Conservation (phyloP, 495 filamentous ascomycete genomes). For the Trichoderma gamsii region DNA sequence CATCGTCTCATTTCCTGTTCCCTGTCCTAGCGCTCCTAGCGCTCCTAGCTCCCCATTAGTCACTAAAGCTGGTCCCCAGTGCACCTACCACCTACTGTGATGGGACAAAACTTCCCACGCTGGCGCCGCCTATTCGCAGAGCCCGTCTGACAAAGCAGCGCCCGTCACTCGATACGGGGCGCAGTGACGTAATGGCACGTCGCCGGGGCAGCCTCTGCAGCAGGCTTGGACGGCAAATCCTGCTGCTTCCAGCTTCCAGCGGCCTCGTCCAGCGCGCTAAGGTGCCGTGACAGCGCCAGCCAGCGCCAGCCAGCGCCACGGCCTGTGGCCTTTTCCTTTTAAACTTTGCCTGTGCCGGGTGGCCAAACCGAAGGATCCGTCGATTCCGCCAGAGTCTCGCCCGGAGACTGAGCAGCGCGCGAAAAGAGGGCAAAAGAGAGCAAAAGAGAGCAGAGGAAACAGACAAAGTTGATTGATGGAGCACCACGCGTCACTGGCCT, state of each 20-base stretch:
- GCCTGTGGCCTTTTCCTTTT: not conserved
- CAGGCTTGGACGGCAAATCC: not conserved
- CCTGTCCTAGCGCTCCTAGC: too few species aligned
- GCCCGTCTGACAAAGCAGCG: not conserved
- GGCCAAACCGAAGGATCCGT: constrained; percentile 10
- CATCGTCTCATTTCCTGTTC: too few species aligned
- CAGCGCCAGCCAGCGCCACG: too few species aligned
- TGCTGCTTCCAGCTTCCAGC: not conserved
- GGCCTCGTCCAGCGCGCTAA: not conserved
- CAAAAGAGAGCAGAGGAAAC: too few species aligned
- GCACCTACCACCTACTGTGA: too few species aligned
- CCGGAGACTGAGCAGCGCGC: not conserved
- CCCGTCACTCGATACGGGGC: not conserved
- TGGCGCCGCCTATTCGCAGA: not conserved
- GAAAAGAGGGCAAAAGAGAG: not conserved
- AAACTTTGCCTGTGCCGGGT: not conserved
- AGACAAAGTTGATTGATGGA: too few species aligned
- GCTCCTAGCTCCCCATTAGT: too few species aligned
- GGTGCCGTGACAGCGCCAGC: not conserved
- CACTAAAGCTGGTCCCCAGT: too few species aligned
- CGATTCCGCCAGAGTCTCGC: not conserved
- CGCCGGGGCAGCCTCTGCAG: not conserved
- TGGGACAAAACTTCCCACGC: too few species aligned
- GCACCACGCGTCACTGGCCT: too few species aligned
- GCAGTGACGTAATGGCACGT: constrained; percentile 1